These are phyloP conservation scores for Bjerkandera adusta DNA, from an alignment of 1,284 basidiomycete species.

Conservation along the genomic window DNA sequence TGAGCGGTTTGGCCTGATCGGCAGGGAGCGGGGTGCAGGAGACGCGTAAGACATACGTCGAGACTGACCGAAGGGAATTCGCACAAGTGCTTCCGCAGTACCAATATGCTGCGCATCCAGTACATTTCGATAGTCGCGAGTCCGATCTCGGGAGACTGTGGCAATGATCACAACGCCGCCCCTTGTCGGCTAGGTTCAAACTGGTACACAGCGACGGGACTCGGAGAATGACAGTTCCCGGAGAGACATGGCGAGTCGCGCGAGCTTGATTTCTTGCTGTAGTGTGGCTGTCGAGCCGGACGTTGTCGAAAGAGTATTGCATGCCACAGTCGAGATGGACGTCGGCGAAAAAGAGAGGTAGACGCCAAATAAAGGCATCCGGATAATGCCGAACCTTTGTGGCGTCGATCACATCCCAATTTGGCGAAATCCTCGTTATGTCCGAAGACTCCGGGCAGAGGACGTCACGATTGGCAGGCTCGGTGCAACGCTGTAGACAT, in stretches of 20 bases:
- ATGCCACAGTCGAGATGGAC: background rate
- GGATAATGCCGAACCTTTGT: too few relatives aligned
- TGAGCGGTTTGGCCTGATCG: constrained; percentile 68
- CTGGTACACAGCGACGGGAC: constrained; percentile 42
- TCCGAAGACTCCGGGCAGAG: too few relatives aligned
- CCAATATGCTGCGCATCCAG: constrained; percentile 65
- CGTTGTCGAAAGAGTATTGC: constrained; percentile 16
- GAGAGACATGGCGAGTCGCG: constrained; percentile 34
- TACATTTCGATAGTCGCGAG: constrained; percentile 46
- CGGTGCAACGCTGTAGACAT: background rate
- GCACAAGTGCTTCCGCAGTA: constrained; percentile 66
- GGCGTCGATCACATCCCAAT: too few relatives aligned
- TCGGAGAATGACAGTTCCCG: constrained; percentile 48
- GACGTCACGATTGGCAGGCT: too few relatives aligned
- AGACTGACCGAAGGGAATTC: constrained; percentile 17
- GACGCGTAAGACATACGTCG: background rate
- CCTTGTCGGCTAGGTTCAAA: constrained; percentile 56
- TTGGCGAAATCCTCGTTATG: too few relatives aligned
- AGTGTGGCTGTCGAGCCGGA: constrained; percentile 39
- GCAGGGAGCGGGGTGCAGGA: background rate
- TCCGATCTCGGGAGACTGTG: constrained; percentile 29
- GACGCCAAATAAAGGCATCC: too few relatives aligned
- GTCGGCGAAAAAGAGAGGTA: background rate
- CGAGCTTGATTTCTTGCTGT: constrained; percentile 50
- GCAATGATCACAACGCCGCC: constrained; percentile 64